Evolutionary conservation across 169 alveolate genomes (phyloP), one percentile per base, ranked within the genome.

Genomic region (Eimeria necatrix): DNA sequence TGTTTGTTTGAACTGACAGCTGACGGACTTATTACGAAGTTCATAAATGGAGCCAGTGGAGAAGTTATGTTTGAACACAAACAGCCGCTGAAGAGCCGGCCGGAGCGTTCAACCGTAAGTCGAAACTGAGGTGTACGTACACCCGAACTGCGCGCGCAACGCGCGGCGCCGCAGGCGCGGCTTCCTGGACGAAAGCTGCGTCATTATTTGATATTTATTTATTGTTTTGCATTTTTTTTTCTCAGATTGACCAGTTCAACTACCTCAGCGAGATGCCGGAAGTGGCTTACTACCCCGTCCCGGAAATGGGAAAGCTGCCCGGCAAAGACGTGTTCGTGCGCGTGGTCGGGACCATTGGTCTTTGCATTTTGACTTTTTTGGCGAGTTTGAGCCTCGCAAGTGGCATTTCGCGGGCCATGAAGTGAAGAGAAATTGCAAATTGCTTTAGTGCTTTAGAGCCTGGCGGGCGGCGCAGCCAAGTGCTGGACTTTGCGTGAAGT

Each of bases 301-400:
- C 98, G 32, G 96, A 93, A 10, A 95, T 96, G 96, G 98, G 97
- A 6, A 94, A 94, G 48, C 95, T 96, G 80, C 97, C 98, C 3
- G 97, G 97, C 49, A 96, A 95, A 81, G 98, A 97, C 91, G 96
- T 98, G 32, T 97, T 97, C 88, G 97, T 97, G 26, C 97, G 94
- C 51, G 97, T 97, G 59, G 98, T 97, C 84, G 98, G 98, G 22
- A 97, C 98, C 48, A 93, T 97, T 20, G 98, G 98, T 56, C 92
- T 97, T 8, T 91, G 97, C 87, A 97, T 97, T 84, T 96, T 97
- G 56, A 59, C 94, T 53, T 59, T 94, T 76, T 88, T 94, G 87
- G 68, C 49, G 41, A 22, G 95, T 4, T 91, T 94, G 80, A 41
- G 93, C 49, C 26, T 88, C 32, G 94, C 94, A 18, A 88, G 76